A percentile compares a stretch with the other conserved stretches of the same genome.
These are phyloP conservation scores for Pseudogymnoascus sp. DNA, from an alignment of 2,329 filamentous ascomycete species.

Conservation along the genomic window DNA sequence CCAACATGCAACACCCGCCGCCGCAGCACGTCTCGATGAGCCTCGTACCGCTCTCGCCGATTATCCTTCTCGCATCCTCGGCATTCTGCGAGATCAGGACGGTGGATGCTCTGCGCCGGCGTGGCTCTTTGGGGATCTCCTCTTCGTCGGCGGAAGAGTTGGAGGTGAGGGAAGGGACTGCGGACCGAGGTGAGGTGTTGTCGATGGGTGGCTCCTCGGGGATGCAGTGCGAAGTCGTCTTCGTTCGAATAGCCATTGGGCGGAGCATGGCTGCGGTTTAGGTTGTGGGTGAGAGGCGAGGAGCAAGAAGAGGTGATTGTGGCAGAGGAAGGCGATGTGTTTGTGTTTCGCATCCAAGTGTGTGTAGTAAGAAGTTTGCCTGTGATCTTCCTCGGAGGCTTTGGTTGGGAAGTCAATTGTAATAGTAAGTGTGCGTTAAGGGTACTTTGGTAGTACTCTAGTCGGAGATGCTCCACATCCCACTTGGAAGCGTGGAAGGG, in stretches of 20 bases:
- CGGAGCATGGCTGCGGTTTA: constrained; percentile 7
- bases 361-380: not conserved
- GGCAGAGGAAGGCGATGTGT: not conserved
- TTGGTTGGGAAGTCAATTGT: not conserved
- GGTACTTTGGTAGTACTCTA: not conserved
- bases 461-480: not conserved
- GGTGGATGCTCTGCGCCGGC: constrained; percentile 59
- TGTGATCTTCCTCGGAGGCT: not conserved
- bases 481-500: not conserved
- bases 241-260: constrained; percentile 26
- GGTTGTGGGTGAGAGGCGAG: not conserved
- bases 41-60: constrained; percentile 54
- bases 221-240: constrained; percentile 14
- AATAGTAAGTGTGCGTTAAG: not conserved
- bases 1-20: constrained; percentile 53
- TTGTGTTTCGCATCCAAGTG: not conserved
- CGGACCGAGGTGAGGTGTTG: constrained; percentile 35
- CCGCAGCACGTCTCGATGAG: constrained; percentile 57
- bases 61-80: constrained; percentile 54
- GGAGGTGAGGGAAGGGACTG: constrained; percentile 54
- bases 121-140: constrained; percentile 35
- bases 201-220: constrained; percentile 10
- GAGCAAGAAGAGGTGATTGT: not conserved
- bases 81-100: constrained; percentile 57
- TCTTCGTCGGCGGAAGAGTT: constrained; percentile 45